A percentile compares a stretch with the other conserved stretches of the same genome.
Conservation (phyloP, 331 rosid genomes). For the Pyracantha coccinea region DNA sequence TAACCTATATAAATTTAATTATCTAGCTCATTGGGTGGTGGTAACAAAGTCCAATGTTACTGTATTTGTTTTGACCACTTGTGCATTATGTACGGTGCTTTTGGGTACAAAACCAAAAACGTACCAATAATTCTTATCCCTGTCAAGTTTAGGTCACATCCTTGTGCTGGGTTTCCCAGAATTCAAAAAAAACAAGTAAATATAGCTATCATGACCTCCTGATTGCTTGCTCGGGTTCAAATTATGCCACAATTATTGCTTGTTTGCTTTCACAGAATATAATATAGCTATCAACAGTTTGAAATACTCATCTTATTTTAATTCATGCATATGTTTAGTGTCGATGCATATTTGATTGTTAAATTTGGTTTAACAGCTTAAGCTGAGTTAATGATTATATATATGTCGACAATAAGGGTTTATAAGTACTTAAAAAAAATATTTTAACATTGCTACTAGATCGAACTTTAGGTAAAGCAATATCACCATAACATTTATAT, state of each 20-base stretch:
- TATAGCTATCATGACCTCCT: background rate
- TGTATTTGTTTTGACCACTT: background rate
- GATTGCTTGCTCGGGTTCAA: background rate
- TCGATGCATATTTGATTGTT: too few relatives aligned
- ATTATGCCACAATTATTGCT: slow-evolving; percentile 11
- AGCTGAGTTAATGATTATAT: too few relatives aligned
- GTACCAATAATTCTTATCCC: background rate
- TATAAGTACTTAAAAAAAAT: too few relatives aligned
- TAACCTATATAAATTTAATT: background rate
- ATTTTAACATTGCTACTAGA: background rate
- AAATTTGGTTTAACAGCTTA: too few relatives aligned
- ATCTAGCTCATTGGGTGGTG: background rate
- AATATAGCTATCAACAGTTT: background rate
- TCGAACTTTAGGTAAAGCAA: background rate
- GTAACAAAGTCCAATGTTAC: background rate
- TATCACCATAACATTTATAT: background rate
- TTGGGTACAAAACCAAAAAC: background rate
- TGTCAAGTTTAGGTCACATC: background rate
- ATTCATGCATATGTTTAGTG: accelerated
- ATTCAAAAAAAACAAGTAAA: background rate
- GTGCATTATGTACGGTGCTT: background rate
- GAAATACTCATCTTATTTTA: background rate
- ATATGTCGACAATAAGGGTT: too few relatives aligned
- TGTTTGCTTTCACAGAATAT: background rate
- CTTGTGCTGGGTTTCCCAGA: background rate